Conservation (phyloP, 2,329 filamentous ascomycete genomes). For the Chrysosporium queenslandicum region DNA sequence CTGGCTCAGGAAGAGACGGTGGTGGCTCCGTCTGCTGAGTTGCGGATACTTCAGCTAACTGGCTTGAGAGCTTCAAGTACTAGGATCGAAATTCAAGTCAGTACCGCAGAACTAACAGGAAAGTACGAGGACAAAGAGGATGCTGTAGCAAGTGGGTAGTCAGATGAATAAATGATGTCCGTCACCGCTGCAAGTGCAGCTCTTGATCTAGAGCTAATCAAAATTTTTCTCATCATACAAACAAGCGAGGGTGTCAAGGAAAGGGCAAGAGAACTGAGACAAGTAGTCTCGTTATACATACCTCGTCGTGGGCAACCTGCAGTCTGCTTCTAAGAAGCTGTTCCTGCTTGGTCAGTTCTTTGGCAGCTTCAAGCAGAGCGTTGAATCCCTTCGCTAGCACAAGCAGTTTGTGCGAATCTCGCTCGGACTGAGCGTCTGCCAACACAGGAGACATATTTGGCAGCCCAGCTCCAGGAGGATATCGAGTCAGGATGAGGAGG, state of each 20-base stretch:
- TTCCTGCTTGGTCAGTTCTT: conserved; percentile 33
- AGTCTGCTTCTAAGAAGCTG: conserved; percentile 30
- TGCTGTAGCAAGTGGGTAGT: conserved; percentile 29
- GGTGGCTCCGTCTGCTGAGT: background rate
- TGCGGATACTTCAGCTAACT: conserved; percentile 23
- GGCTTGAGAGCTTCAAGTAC: conserved; percentile 30
- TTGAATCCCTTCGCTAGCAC: conserved; percentile 34
- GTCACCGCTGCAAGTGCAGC: conserved; percentile 53
- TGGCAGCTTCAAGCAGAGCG: conserved; percentile 34
- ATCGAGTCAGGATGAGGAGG: background rate
- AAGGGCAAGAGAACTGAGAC: conserved; percentile 4
- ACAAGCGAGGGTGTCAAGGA: background rate
- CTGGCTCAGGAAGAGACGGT: background rate
- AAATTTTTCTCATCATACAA: conserved; percentile 43
- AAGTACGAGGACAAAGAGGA: background rate
- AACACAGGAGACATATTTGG: background rate
- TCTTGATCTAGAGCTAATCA: conserved; percentile 86
- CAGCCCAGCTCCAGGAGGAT: background rate
- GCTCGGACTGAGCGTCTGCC: conserved; percentile 24
- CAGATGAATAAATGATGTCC: conserved; percentile 51
- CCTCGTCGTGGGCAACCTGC: conserved; percentile 34
- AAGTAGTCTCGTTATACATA: conserved; percentile 26
- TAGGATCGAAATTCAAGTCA: conserved; percentile 15
- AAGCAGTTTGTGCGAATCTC: conserved; percentile 28
- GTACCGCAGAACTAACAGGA: background rate